Evolutionary conservation across 352 stramenopile genomes (phyloP).

Genomic region (Blastocystis sp.): DNA sequence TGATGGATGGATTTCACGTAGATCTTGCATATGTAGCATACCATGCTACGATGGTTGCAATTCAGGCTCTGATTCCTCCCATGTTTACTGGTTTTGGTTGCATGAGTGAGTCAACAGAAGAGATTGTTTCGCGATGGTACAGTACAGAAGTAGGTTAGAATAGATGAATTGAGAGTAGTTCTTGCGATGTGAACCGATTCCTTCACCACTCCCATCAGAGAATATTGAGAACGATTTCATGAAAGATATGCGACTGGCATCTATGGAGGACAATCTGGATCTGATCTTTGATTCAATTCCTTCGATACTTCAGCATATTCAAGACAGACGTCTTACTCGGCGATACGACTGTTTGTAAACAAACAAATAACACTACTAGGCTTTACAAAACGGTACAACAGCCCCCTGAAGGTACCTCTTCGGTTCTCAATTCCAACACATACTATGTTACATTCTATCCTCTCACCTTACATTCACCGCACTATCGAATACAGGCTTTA

Average conservation of each 20-base stretch:
- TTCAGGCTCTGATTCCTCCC: slow-evolving; percentile 18
- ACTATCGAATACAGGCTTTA: slow-evolving; percentile 86
- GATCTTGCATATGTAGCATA: slow-evolving; percentile 45
- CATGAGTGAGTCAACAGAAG: slow-evolving; percentile 45
- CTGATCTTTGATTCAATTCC: not conserved
- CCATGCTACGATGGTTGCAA: slow-evolving; percentile 34
- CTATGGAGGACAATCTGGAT: not conserved
- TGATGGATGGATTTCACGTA: not conserved
- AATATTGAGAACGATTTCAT: slow-evolving; percentile 16
- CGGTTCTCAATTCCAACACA: slow-evolving; percentile 22
- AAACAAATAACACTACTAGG: slow-evolving; percentile 5
- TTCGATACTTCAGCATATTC: not conserved
- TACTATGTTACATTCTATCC: not conserved
- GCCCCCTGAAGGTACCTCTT: slow-evolving; percentile 8
- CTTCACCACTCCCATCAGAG: not conserved
- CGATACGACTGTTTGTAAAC: not conserved
- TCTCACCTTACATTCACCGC: slow-evolving; percentile 74
- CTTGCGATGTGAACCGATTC: not conserved
- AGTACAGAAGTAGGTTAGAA: not conserved
- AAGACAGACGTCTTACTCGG: not conserved
- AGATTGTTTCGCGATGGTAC: slow-evolving; percentile 45
- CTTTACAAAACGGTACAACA: slow-evolving; percentile 45
- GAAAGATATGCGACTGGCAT: slow-evolving; percentile 5
- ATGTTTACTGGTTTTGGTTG: slow-evolving; percentile 16
- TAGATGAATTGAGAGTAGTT: not conserved